phyloP scores from a whole-genome alignment of 2,329 filamentous ascomycete genomes.

The Cladophialophora bantiana region DNA sequence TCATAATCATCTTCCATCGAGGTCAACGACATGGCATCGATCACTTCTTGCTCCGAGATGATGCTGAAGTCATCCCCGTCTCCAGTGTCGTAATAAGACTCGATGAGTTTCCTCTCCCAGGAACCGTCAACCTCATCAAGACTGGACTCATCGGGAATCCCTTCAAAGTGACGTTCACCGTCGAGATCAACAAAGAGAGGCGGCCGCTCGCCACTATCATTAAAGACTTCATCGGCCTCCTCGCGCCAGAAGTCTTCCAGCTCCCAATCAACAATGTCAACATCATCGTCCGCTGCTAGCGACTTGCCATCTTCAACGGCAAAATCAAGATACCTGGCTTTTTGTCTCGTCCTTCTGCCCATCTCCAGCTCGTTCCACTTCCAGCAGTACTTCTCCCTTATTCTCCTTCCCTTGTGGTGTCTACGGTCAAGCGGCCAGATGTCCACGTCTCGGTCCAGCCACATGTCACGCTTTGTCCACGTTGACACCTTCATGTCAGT shows the following conservation, averaged over 20 bases:
- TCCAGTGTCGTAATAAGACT: not conserved
- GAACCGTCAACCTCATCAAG: not conserved
- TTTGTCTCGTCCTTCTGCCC: slow-evolving; percentile 19
- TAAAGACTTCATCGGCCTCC: not conserved
- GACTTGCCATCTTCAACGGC: not conserved
- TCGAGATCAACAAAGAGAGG: slow-evolving; percentile 2
- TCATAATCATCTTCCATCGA: slow-evolving; percentile 17
- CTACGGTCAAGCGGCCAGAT: slow-evolving; percentile 30
- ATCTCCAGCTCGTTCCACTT: slow-evolving; percentile 13
- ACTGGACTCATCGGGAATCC: not conserved
- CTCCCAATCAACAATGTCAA: not conserved
- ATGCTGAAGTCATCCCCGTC: slow-evolving; percentile 14
- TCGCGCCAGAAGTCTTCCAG: not conserved
- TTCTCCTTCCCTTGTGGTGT: slow-evolving; percentile 29
- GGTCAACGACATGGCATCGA: slow-evolving; percentile 6
- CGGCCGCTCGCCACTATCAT: slow-evolving; percentile 1
- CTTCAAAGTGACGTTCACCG: slow-evolving; percentile 1
- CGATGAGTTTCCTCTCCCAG: not conserved
- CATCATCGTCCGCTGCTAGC: not conserved
- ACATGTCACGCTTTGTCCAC: slow-evolving; percentile 36
- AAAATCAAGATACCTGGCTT: not conserved
- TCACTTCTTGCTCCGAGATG: slow-evolving; percentile 16
- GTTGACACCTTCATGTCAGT: slow-evolving; percentile 3
- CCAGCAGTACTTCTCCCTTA: slow-evolving; percentile 23
- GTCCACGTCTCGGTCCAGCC: slow-evolving; percentile 20